These are phyloP conservation scores for Didymosphaeria variabile DNA, from an alignment of 2,329 filamentous ascomycete genomes.

Conservation along the genomic window DNA sequence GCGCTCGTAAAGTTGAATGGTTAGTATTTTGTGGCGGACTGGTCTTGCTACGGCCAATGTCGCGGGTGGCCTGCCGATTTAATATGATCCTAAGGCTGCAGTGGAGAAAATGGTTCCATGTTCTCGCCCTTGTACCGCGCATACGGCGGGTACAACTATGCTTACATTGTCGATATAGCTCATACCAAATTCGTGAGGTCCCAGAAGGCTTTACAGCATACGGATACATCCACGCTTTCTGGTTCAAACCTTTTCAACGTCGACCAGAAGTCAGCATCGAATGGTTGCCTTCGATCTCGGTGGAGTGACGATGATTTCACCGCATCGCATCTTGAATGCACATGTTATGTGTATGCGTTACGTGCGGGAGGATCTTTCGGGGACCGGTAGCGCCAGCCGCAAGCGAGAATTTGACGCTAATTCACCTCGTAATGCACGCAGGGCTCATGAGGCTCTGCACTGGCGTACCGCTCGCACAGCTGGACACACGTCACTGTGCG, in stretches of 20 bases:
- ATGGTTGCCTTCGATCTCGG: not conserved
- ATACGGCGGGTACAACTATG: not conserved
- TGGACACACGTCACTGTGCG: slow-evolving; percentile 10
- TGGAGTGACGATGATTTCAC: not conserved
- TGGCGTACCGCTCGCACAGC: not conserved
- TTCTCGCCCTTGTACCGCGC: not conserved
- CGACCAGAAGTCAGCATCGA: not conserved
- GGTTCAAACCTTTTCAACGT: not conserved
- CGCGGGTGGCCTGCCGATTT: not conserved
- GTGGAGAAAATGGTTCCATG: not conserved
- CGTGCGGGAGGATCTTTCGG: slow-evolving; percentile 13
- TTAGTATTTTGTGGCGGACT: not conserved
- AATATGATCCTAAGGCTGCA: not conserved
- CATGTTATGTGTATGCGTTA: slow-evolving; percentile 7
- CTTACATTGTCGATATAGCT: not conserved
- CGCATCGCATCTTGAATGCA: not conserved
- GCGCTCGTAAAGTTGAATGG: not conserved
- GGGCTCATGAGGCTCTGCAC: slow-evolving; percentile 14
- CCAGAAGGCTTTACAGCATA: not conserved
- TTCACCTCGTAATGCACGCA: not conserved
- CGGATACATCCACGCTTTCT: not conserved
- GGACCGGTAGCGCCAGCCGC: slow-evolving; percentile 9
- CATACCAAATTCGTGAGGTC: not conserved
- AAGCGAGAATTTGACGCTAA: slow-evolving; percentile 3
- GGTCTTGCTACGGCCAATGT: not conserved